phyloP scores from a whole-genome alignment of 2,329 filamentous ascomycete species.

The Pseudocercospora fijiensis region DNA sequence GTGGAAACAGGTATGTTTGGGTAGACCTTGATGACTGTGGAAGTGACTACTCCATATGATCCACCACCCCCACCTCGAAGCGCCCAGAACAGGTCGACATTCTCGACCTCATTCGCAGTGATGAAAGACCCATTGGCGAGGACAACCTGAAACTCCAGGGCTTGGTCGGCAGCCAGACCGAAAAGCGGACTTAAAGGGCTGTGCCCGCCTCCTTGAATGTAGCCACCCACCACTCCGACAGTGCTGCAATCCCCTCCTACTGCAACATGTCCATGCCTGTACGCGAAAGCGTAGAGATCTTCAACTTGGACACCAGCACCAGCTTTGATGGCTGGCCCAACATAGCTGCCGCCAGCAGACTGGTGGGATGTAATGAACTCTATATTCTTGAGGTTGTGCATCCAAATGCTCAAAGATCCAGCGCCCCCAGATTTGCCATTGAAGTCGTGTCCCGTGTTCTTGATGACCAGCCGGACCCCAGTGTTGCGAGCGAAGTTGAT shows the following conservation, averaged over 20 bases:
- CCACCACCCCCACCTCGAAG: conserved; percentile 56
- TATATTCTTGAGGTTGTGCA: conserved; percentile 53
- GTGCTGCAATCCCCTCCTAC: conserved; percentile 24
- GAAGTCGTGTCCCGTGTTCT: conserved; percentile 24
- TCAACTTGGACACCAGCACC: conserved; percentile 23
- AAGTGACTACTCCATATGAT: conserved; percentile 41
- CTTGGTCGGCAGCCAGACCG: conserved; percentile 29
- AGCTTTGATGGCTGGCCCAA: conserved; percentile 24
- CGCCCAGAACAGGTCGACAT: conserved; percentile 54
- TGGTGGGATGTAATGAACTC: conserved; percentile 37
- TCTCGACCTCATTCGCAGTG: conserved; percentile 44
- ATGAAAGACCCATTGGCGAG: conserved; percentile 52
- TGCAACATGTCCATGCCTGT: conserved; percentile 3
- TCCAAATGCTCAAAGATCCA: conserved; percentile 59
- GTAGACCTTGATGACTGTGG: conserved; percentile 21
- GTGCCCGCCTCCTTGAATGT: conserved; percentile 28
- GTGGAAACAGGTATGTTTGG: conserved; percentile 11
- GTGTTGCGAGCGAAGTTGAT: conserved; percentile 42
- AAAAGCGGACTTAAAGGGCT: conserved; percentile 15
- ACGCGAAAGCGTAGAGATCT: conserved; percentile 13
- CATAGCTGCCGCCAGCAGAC: conserved; percentile 8
- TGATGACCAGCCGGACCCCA: conserved; percentile 8
- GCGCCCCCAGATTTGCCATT: conserved; percentile 61
- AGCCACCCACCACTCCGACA: conserved; percentile 31
- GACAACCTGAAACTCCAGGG: conserved; percentile 48